Evolutionary conservation across 441 rosid genomes (phyloP).

Genomic region (Gossypium aridum): DNA sequence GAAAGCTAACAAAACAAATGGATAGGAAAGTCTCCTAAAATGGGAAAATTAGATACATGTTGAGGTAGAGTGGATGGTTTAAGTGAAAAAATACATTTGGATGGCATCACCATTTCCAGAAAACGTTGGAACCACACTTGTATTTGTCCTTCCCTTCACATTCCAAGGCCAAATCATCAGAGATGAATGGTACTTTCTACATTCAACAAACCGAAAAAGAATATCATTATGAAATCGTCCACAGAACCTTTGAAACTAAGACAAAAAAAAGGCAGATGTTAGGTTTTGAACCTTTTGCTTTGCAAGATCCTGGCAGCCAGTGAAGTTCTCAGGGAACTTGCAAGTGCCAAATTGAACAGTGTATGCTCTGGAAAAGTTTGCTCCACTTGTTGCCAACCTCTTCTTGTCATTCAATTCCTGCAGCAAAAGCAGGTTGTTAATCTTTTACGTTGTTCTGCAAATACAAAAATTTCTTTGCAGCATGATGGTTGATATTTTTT

Average conservation of each 20-base stretch:
- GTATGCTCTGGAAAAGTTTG: constrained; percentile 91
- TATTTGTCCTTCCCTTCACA: constrained; percentile 90
- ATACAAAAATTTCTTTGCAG: not conserved
- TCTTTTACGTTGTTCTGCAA: not conserved
- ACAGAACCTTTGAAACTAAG: not conserved
- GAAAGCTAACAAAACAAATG: constrained; percentile 1
- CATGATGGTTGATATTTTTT: not conserved
- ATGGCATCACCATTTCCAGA: constrained; percentile 89
- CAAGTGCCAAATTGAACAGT: constrained; percentile 86
- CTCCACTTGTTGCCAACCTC: constrained; percentile 94
- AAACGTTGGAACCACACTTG: constrained; percentile 96
- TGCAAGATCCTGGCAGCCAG: constrained; percentile 98
- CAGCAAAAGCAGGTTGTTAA: not conserved
- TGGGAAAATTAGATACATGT: constrained; percentile 26
- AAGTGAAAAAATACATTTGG: not conserved
- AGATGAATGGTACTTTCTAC: constrained; percentile 87
- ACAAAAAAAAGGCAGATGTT: no score
- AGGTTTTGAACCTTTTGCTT: constrained; percentile 65
- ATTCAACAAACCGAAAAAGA: constrained; percentile 8
- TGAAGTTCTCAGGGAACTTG: constrained; percentile 97
- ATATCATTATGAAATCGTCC: not conserved
- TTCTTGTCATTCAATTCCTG: constrained; percentile 93
- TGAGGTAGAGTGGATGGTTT: constrained; percentile 3
- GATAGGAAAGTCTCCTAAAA: constrained; percentile 13
- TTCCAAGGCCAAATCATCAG: constrained; percentile 72